Evolutionary conservation across 148 eudicot genomes (phyloP).

Genomic region (Silene latifolia): DNA sequence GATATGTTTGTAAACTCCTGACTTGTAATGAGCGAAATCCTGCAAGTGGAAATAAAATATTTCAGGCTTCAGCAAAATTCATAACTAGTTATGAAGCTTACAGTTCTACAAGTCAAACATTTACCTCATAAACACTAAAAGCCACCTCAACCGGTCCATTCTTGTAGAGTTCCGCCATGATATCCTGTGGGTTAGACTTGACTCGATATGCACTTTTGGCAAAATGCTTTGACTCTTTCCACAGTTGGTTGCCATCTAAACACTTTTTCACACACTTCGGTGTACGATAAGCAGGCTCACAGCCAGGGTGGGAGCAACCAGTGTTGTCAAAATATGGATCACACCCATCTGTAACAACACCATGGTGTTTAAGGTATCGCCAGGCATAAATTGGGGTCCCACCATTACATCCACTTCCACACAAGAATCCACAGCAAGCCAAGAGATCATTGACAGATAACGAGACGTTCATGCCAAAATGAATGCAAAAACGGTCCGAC

Average conservation of each 20-base stretch:
- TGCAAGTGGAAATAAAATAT: conserved; percentile 16
- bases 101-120: conserved; percentile 1
- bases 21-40: conserved; percentile 96
- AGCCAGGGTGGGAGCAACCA: conserved; percentile 94
- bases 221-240: conserved; percentile 74
- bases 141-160: conserved; percentile 93
- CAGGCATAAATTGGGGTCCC: conserved; percentile 80
- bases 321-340: conserved; percentile 81
- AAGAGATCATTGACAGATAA: conserved; percentile 89
- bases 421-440: conserved; percentile 90
- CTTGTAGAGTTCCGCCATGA: conserved; percentile 87
- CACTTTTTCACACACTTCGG: conserved; percentile 74
- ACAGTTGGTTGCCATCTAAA: conserved; percentile 47
- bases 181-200: conserved; percentile 50
- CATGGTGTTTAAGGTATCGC: conserved; percentile 66
- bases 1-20: conserved; percentile 84
- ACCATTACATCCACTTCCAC: conserved; percentile 89
- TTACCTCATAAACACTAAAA: conserved; percentile 87
- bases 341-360: conserved; percentile 62
- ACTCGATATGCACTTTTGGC: conserved; percentile 60
- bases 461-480: conserved; percentile 35
- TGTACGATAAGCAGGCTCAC: conserved; percentile 85
- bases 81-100: not conserved
- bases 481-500: conserved; percentile 86
- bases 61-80: not conserved